phyloP scores from a whole-genome alignment of 2,329 filamentous ascomycete species.

The Talaromyces verruculosus region DNA sequence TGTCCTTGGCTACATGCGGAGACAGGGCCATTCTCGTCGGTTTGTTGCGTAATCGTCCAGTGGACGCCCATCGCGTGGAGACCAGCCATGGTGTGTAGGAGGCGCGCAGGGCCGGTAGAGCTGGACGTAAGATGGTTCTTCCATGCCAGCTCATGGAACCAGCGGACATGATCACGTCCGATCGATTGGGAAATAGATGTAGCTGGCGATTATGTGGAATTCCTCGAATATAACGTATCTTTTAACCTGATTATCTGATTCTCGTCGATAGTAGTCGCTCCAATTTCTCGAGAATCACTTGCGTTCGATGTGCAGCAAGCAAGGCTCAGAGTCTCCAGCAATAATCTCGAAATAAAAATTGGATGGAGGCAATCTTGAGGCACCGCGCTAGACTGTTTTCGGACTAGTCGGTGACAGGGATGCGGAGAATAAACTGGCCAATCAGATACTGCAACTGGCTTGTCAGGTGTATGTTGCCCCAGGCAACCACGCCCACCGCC shows the following conservation, averaged over 20 bases:
- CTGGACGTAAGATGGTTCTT: constrained; percentile 21
- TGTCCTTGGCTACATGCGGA: constrained; percentile 35
- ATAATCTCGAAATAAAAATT: constrained; percentile 18
- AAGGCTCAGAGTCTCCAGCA: not conserved
- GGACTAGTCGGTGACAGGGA: not conserved
- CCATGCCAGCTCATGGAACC: constrained; percentile 38
- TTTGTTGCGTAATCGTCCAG: constrained; percentile 35
- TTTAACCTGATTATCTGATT: no score
- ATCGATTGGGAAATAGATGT: not conserved
- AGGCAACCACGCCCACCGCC: constrained; percentile 18
- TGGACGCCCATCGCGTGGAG: constrained; percentile 33
- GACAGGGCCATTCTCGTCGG: constrained; percentile 40
- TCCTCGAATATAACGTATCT: no score
- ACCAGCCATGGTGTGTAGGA: constrained; percentile 28
- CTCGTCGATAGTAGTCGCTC: no score
- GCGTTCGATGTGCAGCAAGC: not conserved
- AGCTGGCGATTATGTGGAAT: not conserved
- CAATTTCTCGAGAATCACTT: not conserved
- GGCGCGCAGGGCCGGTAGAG: constrained; percentile 19
- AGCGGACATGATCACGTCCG: constrained; percentile 26
- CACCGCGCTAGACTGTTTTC: not conserved
- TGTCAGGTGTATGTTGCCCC: constrained; percentile 14
- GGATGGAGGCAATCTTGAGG: constrained; percentile 9
- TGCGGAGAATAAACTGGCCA: constrained; percentile 19
- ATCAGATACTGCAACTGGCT: not conserved